phyloP scores from a whole-genome alignment of 768 basidiomycete species.

The Russula lepida region DNA sequence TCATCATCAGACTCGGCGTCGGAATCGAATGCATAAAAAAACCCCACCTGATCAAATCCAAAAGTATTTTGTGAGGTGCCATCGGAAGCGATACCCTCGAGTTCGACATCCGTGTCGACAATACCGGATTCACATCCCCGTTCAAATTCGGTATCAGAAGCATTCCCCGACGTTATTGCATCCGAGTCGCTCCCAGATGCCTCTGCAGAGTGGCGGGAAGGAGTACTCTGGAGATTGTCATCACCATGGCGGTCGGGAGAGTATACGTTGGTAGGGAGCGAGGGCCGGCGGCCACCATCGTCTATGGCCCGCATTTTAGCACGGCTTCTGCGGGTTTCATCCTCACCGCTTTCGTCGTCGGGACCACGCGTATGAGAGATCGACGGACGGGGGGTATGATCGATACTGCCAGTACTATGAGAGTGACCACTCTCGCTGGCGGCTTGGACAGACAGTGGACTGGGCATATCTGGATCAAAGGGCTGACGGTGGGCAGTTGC shows the following conservation, averaged over 20 bases:
- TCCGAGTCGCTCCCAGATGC: slow-evolving; percentile 12
- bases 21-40: not conserved
- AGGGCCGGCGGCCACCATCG: slow-evolving; percentile 35
- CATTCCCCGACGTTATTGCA: not conserved
- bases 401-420: slow-evolving; percentile 25
- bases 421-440: slow-evolving; percentile 17
- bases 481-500: slow-evolving; percentile 23
- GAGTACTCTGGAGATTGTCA: not conserved
- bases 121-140: slow-evolving; percentile 11
- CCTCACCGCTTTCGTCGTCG: slow-evolving; percentile 33
- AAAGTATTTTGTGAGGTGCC: slow-evolving; percentile 4
- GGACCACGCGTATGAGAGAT: slow-evolving; percentile 26
- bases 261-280: slow-evolving; percentile 32
- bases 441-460: slow-evolving; percentile 29
- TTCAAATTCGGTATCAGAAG: slow-evolving; percentile 14
- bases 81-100: slow-evolving; percentile 9
- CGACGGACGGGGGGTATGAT: slow-evolving; percentile 41
- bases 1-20: slow-evolving; percentile 2
- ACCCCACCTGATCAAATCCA: slow-evolving; percentile 7
- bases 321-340: slow-evolving; percentile 26
- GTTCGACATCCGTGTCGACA: slow-evolving; percentile 20
- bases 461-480: slow-evolving; percentile 28
- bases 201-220: slow-evolving; percentile 1
- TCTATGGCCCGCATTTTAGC: slow-evolving; percentile 39
- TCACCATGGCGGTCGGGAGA: slow-evolving; percentile 8